phyloP scores from a whole-genome alignment of 2,329 filamentous ascomycete species.

The Exophiala xenobiotica region DNA sequence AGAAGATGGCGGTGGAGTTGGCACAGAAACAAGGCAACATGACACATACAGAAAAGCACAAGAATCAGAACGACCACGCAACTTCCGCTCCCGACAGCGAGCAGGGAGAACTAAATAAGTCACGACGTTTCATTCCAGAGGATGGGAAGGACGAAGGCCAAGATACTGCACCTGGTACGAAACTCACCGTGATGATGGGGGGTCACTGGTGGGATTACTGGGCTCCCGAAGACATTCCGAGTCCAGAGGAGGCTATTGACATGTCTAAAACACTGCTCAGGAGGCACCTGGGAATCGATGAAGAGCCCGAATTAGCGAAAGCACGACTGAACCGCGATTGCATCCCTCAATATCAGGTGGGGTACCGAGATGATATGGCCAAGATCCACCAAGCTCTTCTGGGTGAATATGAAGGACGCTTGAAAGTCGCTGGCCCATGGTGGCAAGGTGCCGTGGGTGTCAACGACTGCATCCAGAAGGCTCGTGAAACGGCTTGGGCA shows the following conservation, averaged over 20 bases:
- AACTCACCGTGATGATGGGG: conserved; percentile 90
- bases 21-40: background rate
- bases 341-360: conserved; percentile 86
- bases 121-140: background rate
- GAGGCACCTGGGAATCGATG: conserved; percentile 71
- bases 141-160: conserved; percentile 40
- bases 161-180: conserved; percentile 66
- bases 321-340: conserved; percentile 67
- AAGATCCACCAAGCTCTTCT: conserved; percentile 56
- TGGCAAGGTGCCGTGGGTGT: conserved; percentile 54
- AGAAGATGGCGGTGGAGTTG: background rate
- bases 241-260: conserved; percentile 62
- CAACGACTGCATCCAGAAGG: conserved; percentile 57
- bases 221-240: conserved; percentile 55
- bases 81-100: no score
- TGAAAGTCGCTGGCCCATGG: conserved; percentile 60
- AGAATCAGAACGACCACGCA: no score
- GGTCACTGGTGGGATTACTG: conserved; percentile 84
- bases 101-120: no score
- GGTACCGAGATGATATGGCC: conserved; percentile 66
- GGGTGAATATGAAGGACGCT: conserved; percentile 57
- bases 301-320: conserved; percentile 60
- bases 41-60: background rate
- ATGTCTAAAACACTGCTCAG: conserved; percentile 70
- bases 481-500: conserved; percentile 49